phyloP scores from a whole-genome alignment of 2,329 filamentous ascomycete genomes.

The Dactylella cylindrospora region DNA sequence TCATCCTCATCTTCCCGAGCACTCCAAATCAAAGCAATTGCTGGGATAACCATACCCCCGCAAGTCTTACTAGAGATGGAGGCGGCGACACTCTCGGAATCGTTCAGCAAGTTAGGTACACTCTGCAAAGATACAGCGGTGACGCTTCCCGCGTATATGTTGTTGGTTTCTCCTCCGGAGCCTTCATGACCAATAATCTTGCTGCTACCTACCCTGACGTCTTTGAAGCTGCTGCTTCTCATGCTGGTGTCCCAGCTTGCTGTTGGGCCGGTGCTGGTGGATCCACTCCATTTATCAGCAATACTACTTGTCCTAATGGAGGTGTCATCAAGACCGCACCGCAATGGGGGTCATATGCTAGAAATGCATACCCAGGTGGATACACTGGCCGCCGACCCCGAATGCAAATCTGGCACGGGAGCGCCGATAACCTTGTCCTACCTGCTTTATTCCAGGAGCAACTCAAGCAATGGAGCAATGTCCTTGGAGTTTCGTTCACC shows the following conservation, averaged over 20 bases:
- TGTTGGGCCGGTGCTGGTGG: slow-evolving; percentile 50
- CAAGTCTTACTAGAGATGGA: slow-evolving; percentile 50
- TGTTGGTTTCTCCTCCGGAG: slow-evolving; percentile 50
- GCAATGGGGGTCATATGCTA: slow-evolving; percentile 28
- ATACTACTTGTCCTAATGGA: slow-evolving; percentile 15
- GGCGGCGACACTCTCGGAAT: slow-evolving; percentile 54
- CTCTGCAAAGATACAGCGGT: slow-evolving; percentile 50
- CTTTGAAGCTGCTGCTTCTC: slow-evolving; percentile 55
- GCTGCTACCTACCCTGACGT: slow-evolving; percentile 57
- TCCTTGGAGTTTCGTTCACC: slow-evolving; percentile 42
- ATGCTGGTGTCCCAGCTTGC: slow-evolving; percentile 55
- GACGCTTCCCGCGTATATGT: slow-evolving; percentile 51
- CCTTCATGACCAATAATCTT: slow-evolving; percentile 56
- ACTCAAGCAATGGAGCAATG: slow-evolving; percentile 56
- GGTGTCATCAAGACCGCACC: slow-evolving; percentile 5
- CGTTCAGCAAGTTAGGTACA: slow-evolving; percentile 53
- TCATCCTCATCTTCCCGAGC: slow-evolving; percentile 27
- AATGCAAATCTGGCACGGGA: slow-evolving; percentile 53
- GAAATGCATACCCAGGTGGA: slow-evolving; percentile 51
- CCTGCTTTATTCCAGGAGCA: slow-evolving; percentile 54
- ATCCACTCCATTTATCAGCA: slow-evolving; percentile 4
- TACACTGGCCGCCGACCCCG: slow-evolving; percentile 53
- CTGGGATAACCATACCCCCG: slow-evolving; percentile 30
- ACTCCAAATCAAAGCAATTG: slow-evolving; percentile 23
- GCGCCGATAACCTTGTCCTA: slow-evolving; percentile 52